These are phyloP conservation scores for Cordyceps farinosa DNA, from an alignment of 2,329 filamentous ascomycete species.

Conservation along the genomic window DNA sequence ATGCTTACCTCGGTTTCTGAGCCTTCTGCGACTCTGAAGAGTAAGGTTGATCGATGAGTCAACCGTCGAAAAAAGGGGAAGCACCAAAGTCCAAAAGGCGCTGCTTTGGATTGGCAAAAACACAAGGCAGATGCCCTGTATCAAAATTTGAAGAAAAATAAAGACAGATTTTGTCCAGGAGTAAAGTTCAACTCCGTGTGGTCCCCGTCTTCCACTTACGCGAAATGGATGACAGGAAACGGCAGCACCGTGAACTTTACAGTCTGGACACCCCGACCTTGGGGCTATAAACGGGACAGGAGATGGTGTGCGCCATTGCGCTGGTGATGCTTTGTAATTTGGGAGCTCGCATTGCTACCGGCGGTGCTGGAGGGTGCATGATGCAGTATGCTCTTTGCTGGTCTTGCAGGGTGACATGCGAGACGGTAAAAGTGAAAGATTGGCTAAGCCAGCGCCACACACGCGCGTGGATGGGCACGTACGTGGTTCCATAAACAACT, in stretches of 20 bases:
- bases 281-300: conserved; percentile 42
- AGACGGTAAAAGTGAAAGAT: not conserved
- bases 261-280: conserved; percentile 47
- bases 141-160: not conserved
- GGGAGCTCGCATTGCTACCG: not conserved
- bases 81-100: not conserved
- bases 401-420: not conserved
- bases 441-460: not conserved
- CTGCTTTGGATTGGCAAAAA: not conserved
- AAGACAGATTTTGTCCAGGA: not conserved
- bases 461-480: too few relatives aligned
- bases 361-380: conserved; percentile 4
- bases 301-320: conserved; percentile 19
- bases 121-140: not conserved
- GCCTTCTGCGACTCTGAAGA: not conserved
- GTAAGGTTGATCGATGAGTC: conserved; percentile 9
- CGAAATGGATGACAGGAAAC: conserved; percentile 26
- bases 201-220: conserved; percentile 23
- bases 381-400: not conserved
- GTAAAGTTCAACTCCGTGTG: not conserved
- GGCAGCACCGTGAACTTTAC: conserved; percentile 31
- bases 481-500: too few relatives aligned
- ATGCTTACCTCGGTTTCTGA: not conserved
- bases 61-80: not conserved
- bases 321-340: not conserved